A percentile compares a stretch with the other conserved stretches of the same genome.
Conservation (phyloP, 345 rosid genomes). For the Excoecaria cochinchinensis region DNA sequence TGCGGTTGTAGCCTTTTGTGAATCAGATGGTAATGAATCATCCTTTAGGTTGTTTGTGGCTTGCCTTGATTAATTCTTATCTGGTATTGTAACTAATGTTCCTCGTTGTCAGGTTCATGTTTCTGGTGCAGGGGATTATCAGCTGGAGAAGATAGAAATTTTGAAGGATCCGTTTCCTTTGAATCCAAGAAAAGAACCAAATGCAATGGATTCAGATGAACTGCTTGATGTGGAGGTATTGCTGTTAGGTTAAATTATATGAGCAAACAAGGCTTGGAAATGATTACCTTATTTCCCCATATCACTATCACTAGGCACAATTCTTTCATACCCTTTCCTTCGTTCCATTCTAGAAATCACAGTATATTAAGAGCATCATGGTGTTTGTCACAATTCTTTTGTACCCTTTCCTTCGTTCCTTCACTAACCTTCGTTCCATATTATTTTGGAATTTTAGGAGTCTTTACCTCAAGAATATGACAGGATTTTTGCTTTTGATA, state of each 20-base stretch:
- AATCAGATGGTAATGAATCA: slow-evolving; percentile 74
- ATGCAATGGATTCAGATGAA: slow-evolving; percentile 74
- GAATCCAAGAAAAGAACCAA: slow-evolving; percentile 54
- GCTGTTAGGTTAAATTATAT: background rate
- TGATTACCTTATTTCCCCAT: background rate
- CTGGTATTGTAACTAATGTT: slow-evolving; percentile 20
- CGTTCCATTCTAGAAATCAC: background rate
- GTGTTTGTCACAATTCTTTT: no score
- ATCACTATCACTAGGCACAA: background rate
- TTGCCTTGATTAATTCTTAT: background rate
- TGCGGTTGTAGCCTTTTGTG: slow-evolving; percentile 69
- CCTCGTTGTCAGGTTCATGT: slow-evolving; percentile 61
- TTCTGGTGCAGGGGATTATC: slow-evolving; percentile 89
- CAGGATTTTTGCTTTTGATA: slow-evolving; percentile 88
- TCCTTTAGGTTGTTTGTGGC: slow-evolving; percentile 9
- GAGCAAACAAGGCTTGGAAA: background rate
- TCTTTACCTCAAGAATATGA: slow-evolving; percentile 91
- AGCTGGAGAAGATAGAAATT: slow-evolving; percentile 69
- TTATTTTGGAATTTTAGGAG: slow-evolving; percentile 56
- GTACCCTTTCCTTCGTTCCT: no score
- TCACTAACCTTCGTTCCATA: no score
- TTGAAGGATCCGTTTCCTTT: slow-evolving; percentile 76
- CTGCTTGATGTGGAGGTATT: slow-evolving; percentile 57
- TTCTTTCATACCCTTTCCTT: background rate
- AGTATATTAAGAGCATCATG: background rate